A percentile compares a stretch with the other conserved stretches of the same genome.
Evolutionary conservation across 2,329 filamentous ascomycete species (phyloP).

Genomic region (Arthrobotrys iridis): DNA sequence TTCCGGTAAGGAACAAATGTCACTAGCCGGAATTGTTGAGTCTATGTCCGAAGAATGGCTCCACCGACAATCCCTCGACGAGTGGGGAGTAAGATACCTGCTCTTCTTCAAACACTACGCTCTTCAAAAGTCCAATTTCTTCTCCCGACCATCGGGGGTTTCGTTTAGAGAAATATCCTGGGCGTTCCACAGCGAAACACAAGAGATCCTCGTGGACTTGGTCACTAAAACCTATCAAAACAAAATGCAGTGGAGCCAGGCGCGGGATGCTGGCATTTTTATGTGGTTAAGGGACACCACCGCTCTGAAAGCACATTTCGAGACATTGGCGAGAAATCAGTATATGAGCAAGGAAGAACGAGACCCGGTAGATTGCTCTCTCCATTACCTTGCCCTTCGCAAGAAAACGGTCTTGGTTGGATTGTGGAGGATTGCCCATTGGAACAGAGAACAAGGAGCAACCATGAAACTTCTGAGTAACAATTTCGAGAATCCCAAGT

Average conservation of each 20-base stretch:
- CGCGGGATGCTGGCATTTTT: constrained; percentile 86
- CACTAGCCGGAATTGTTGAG: constrained; percentile 83
- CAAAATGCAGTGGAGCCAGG: constrained; percentile 83
- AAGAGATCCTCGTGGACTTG: constrained; percentile 88
- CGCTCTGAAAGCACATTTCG: constrained; percentile 84
- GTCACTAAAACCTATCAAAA: constrained; percentile 82
- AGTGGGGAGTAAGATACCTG: constrained; percentile 86
- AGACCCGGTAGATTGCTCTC: constrained; percentile 87
- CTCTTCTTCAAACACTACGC: constrained; percentile 86
- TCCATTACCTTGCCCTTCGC: constrained; percentile 88
- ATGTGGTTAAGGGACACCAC: constrained; percentile 88
- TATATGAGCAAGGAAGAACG: constrained; percentile 88
- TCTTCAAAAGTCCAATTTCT: constrained; percentile 73
- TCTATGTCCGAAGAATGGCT: constrained; percentile 85
- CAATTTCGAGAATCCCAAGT: constrained; percentile 86
- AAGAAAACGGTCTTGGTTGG: constrained; percentile 92
- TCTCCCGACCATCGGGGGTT: constrained; percentile 70
- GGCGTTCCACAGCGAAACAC: constrained; percentile 84
- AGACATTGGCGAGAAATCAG: constrained; percentile 89
- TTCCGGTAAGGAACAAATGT: constrained; percentile 85
- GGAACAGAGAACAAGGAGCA: constrained; percentile 84
- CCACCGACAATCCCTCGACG: constrained; percentile 87
- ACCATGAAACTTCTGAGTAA: constrained; percentile 86
- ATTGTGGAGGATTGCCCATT: constrained; percentile 91
- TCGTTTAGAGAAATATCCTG: constrained; percentile 83